Conservation (phyloP, 2,329 filamentous ascomycete species). For the Microsporum ferrugineum region DNA sequence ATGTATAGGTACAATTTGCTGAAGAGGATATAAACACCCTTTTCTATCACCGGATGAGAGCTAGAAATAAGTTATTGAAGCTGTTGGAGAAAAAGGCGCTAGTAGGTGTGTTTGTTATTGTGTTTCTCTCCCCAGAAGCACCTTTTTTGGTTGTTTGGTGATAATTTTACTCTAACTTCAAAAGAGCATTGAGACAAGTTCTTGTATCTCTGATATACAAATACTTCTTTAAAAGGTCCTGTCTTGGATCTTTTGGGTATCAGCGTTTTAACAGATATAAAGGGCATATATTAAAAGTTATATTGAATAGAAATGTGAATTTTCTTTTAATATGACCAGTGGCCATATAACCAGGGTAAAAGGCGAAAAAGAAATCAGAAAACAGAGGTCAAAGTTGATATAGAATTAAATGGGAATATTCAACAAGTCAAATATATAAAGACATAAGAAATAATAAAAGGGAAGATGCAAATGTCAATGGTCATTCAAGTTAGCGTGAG, state of each 20-base stretch:
- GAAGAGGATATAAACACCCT: not conserved
- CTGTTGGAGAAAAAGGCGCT: not conserved
- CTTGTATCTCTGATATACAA: not conserved
- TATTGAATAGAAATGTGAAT: not conserved
- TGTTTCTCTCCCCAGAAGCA: not conserved
- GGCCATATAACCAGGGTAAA: not conserved
- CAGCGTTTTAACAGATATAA: not conserved
- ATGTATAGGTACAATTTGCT: not conserved
- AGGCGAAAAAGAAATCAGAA: not conserved
- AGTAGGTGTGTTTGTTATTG: not conserved
- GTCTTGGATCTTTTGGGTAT: not conserved
- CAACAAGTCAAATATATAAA: not conserved
- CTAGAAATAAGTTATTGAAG: not conserved
- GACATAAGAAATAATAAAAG: not conserved
- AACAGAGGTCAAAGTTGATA: not conserved
- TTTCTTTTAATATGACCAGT: not conserved
- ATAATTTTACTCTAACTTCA: too few species aligned
- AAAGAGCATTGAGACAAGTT: too few species aligned
- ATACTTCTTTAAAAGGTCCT: not conserved
- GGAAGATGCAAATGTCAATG: not conserved
- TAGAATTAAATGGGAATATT: not conserved
- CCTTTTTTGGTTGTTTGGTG: not conserved
- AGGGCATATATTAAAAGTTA: not conserved
- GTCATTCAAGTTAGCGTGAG: not conserved
- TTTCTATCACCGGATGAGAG: not conserved